Base-by-base conservation (phyloP, 1,284 basidiomycete species). In the Grifola frondosa region DNA sequence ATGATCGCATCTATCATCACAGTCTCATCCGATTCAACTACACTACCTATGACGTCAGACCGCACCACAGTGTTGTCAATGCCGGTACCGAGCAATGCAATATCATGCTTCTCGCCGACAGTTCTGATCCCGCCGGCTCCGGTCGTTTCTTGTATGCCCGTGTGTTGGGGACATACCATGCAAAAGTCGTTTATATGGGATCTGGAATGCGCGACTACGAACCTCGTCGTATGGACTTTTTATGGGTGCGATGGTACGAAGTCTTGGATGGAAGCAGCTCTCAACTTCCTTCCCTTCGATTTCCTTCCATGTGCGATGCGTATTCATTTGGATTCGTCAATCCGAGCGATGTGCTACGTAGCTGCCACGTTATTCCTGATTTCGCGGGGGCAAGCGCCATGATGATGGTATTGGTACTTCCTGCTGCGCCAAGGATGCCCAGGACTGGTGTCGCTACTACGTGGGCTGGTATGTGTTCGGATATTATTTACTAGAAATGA, bases 71-170 rank as follows among this genome's bases (percentile, higher is more conserved):
- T 17, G 23, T 38, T 15, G 15, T 38, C 37, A 38, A 38, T 21
- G n/a, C 24, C 26, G 26, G 25, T 17, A 38, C 37, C 12, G 17
- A 11, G 16, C 37, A 29, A 21, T 28, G 17, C 17, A 26, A 38
- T 13, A 20, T 38, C 37, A 38, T 38, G 37, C 23, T 38, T 5
- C 37, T 38, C 7, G 24, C n/a, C 9, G 19, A 25, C 9, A 40
- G 16, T 12, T 11, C 20, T 20, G 15, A 17, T 15, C 19, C 17
- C 21, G 30, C 30, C n/a, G n/a, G 29, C 1, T 55, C 35, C 0
- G 10, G 40, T 15, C 10, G 35, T 11, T 23, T 40, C 29, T 35
- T 61, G 52, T 3, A 33, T 8, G 30, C 60, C 46, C 22, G 35
- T 17, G 32, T 34, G 12, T 34, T 41, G 21, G 25, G 44, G 25